Percentiles rank a stretch among this genome's conserved stretches.
phyloP scores from a whole-genome alignment of 2,329 filamentous ascomycete species.

The Paracoccidioides lutzii region DNA sequence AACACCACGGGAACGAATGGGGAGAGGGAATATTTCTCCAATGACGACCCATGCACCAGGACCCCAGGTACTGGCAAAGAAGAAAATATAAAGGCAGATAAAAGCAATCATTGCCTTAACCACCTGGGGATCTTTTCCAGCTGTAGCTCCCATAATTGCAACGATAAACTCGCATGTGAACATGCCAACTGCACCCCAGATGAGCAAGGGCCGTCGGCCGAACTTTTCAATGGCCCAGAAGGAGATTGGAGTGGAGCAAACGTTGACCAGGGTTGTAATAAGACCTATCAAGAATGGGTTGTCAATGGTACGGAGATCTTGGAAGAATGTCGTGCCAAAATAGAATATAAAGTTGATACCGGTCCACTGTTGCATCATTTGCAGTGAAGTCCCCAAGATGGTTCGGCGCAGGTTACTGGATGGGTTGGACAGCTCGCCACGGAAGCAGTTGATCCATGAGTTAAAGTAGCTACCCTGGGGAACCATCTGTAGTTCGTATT shows the following conservation, averaged over 20 bases:
- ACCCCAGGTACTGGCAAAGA: slow-evolving; percentile 82
- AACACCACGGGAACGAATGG: slow-evolving; percentile 78
- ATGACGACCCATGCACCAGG: slow-evolving; percentile 61
- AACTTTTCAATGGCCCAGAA: slow-evolving; percentile 77
- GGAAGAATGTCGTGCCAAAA: slow-evolving; percentile 74
- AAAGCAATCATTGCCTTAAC: slow-evolving; percentile 64
- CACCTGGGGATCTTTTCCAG: slow-evolving; percentile 35
- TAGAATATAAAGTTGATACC: slow-evolving; percentile 89
- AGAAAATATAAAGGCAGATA: slow-evolving; percentile 87
- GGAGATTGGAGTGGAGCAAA: slow-evolving; percentile 69
- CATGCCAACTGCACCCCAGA: slow-evolving; percentile 71
- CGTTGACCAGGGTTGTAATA: slow-evolving; percentile 80
- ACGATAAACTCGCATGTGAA: slow-evolving; percentile 77
- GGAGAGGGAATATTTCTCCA: slow-evolving; percentile 81
- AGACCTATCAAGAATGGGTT: slow-evolving; percentile 75
- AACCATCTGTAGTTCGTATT: slow-evolving; percentile 62
- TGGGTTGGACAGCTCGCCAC: slow-evolving; percentile 39
- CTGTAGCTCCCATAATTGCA: slow-evolving; percentile 57
- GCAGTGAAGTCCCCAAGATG: slow-evolving; percentile 57
- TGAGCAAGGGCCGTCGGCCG: slow-evolving; percentile 67
- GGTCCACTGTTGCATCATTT: slow-evolving; percentile 73
- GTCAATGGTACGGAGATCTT: slow-evolving; percentile 59
- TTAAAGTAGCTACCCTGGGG: slow-evolving; percentile 52
- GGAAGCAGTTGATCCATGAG: slow-evolving; percentile 56
- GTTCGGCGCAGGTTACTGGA: slow-evolving; percentile 51